These are phyloP conservation scores for Moelleriella libera DNA, from an alignment of 2,329 filamentous ascomycete genomes.

Conservation along the genomic window DNA sequence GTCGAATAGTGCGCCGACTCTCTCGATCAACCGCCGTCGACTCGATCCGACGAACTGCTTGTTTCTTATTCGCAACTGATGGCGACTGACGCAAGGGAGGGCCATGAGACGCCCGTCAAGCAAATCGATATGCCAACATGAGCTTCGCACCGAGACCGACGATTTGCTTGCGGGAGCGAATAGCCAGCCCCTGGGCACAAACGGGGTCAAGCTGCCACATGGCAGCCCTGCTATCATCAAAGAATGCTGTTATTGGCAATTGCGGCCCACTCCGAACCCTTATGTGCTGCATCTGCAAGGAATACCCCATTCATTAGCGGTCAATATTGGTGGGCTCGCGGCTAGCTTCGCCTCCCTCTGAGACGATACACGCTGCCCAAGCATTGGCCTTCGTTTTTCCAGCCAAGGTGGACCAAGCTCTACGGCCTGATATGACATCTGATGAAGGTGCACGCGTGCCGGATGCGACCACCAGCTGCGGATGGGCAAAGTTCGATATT, in stretches of 20 bases:
- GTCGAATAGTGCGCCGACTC: background rate
- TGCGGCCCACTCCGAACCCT: background rate
- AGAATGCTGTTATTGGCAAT: background rate
- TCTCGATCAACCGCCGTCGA: background rate
- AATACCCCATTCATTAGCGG: background rate
- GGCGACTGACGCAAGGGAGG: background rate
- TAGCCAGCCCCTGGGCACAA: background rate
- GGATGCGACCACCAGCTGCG: too few species aligned
- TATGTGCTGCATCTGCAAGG: background rate
- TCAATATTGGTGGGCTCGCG: too few species aligned
- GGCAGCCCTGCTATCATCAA: conserved; percentile 1
- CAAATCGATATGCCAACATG: background rate
- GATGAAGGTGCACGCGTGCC: background rate
- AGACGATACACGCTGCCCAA: background rate
- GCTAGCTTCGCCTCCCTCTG: too few species aligned
- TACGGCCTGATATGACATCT: background rate
- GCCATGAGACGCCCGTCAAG: background rate
- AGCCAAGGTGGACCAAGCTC: background rate
- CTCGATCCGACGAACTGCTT: background rate
- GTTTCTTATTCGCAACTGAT: background rate
- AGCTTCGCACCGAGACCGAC: background rate
- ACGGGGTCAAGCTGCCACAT: background rate
- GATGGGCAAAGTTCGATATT: too few species aligned
- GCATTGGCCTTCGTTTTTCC: background rate
- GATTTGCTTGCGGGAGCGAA: background rate